phyloP scores from a whole-genome alignment of 371 early-diverging fungal species.

The Smittium culicis region DNA sequence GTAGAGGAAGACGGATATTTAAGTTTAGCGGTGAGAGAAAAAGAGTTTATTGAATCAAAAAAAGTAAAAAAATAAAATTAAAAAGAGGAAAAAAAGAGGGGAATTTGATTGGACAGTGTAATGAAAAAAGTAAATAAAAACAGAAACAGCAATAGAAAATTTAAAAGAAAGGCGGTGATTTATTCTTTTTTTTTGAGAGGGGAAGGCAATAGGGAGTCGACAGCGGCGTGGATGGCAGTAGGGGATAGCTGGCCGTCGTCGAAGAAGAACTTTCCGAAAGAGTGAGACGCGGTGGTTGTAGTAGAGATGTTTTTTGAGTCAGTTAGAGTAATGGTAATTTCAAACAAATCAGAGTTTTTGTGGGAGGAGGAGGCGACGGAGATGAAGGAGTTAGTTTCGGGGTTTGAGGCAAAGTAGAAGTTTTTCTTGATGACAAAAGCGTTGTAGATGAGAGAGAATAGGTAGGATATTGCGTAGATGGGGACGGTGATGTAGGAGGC shows the following conservation, averaged over 20 bases:
- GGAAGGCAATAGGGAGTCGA: conserved; percentile 10
- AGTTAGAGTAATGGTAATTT: background rate
- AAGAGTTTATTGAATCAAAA: too few species aligned
- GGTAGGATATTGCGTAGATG: conserved; percentile 29
- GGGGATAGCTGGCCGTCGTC: conserved; percentile 26
- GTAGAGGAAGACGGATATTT: too few species aligned
- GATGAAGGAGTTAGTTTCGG: background rate
- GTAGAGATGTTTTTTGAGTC: background rate
- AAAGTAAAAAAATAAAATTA: too few species aligned
- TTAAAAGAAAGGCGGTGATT: too few species aligned
- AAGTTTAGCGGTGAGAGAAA: background rate
- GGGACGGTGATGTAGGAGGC: conserved; percentile 35
- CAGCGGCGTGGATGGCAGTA: conserved; percentile 17
- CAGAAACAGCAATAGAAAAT: too few species aligned
- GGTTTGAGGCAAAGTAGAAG: conserved; percentile 23
- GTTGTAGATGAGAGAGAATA: conserved; percentile 24
- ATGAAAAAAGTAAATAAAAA: too few species aligned
- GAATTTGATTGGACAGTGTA: too few species aligned
- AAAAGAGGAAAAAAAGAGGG: too few species aligned
- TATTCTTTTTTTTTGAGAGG: background rate
- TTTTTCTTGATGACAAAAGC: conserved; percentile 30
- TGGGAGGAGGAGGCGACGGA: background rate
- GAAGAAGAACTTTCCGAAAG: conserved; percentile 26
- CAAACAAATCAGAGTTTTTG: background rate
- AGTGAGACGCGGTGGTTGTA: conserved; percentile 12